Percentiles rank a stretch among this genome's conserved stretches.
Evolutionary conservation across 2,329 filamentous ascomycete genomes (phyloP).

Genomic region (Bertia moriformis): DNA sequence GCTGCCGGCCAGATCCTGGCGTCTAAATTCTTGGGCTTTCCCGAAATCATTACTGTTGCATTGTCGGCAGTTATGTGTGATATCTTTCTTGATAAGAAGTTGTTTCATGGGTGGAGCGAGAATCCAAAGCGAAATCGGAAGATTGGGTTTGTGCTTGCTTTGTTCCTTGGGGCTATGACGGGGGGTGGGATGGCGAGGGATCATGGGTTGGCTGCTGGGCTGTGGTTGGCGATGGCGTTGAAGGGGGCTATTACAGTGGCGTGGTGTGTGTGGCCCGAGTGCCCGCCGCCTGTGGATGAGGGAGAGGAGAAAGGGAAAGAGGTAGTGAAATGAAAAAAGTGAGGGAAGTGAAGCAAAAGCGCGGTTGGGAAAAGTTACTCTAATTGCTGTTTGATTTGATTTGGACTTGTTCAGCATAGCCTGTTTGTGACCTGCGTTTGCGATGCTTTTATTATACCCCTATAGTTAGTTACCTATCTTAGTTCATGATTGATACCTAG

Average conservation of each 20-base stretch:
- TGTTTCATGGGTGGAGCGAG: not conserved
- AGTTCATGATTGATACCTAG: too few species aligned
- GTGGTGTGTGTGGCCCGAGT: not conserved
- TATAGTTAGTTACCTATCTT: too few species aligned
- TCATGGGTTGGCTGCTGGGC: not conserved
- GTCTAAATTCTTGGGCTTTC: slow-evolving; percentile 21
- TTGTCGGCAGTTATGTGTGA: slow-evolving; percentile 28
- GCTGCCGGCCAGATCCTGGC: slow-evolving; percentile 23
- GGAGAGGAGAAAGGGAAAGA: too few species aligned
- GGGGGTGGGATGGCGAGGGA: not conserved
- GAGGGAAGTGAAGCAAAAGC: too few species aligned
- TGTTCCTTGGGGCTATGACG: slow-evolving; percentile 1
- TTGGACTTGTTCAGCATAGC: too few species aligned
- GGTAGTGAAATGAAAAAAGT: too few species aligned
- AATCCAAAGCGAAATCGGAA: not conserved
- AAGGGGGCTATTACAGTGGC: not conserved
- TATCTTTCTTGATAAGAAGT: slow-evolving; percentile 21
- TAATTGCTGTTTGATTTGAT: too few species aligned
- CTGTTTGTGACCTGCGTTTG: too few species aligned
- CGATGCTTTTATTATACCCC: too few species aligned
- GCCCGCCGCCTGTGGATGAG: too few species aligned
- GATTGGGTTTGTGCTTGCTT: not conserved
- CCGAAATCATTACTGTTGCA: slow-evolving; percentile 27
- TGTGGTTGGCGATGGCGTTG: slow-evolving; percentile 1
- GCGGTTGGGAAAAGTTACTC: too few species aligned